Base-by-base conservation (phyloP, 1,284 basidiomycete genomes). In the Thelephora terrestris region DNA sequence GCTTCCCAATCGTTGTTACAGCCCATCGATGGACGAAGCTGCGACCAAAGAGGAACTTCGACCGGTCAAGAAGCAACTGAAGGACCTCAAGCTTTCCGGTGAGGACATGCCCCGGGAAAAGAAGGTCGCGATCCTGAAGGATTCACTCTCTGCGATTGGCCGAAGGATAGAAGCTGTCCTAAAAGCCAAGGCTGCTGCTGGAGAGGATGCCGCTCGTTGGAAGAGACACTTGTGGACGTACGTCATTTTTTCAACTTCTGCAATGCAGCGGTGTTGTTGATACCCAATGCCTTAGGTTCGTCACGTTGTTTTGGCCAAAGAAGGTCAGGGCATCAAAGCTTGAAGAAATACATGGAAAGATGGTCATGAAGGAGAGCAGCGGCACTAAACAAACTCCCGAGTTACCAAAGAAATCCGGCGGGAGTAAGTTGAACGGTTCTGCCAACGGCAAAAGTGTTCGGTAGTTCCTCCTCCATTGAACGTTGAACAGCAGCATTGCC, bases 291-390 rank as follows among this genome's bases (percentile, higher is more conserved):
- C 29, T 20, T 55, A 91, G 87, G 39, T 95, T 95, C 56, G 90
- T 93, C 32, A 92, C 91, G 1, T 76, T 93, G 50, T 98, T 98
- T 70, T 98, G 94, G 94, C 94, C 94, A 4, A 91, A 94, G 70
- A 91, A 94, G 68, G 91, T 95, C 55, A 92, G 89, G 64, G 90
- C 91, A 12, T 79, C 78, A 17, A 93, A 94, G 65, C 71, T 95
- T 38, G 88, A 93, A 65, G 90, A 91, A 60, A 94, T 95, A 39
- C 91, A 94, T 58, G 85, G 87, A 16, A 94, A 94, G 69, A 90
- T 95, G 81, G 87, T 91, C 52, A 83, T 84, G 74, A 88, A 89
- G 64, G 85, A 87, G 61, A 55, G 57, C 42, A 57, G 50, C 54
- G 7, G 18, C 21, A 25, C 21, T 9, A 21, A 25, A 71, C 73